Evolutionary conservation across 2,329 filamentous ascomycete species (phyloP).

Genomic region (Diplodia corticola): DNA sequence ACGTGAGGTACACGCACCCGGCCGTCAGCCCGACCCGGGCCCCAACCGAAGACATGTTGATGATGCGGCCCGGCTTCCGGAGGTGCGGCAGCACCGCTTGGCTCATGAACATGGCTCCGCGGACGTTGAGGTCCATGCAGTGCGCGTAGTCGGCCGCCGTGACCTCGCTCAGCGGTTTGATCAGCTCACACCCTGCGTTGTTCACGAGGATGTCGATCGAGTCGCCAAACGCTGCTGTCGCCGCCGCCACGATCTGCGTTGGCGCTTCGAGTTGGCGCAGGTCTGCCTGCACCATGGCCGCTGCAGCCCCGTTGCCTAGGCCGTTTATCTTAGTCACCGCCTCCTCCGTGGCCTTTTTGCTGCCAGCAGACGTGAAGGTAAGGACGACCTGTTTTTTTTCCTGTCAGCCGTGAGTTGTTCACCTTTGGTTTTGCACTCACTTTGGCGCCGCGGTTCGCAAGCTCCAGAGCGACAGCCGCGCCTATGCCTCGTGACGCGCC

Average conservation of each 20-base stretch:
- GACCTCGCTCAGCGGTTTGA: constrained; percentile 38
- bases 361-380: constrained; percentile 45
- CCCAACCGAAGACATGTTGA: constrained; percentile 61
- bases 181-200: constrained; percentile 40
- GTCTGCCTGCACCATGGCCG: constrained; percentile 44
- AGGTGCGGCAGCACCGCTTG: constrained; percentile 57
- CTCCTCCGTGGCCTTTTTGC: constrained; percentile 35
- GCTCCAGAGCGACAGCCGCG: constrained; percentile 48
- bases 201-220: constrained; percentile 48
- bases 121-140: constrained; percentile 60
- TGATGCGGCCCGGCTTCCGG: constrained; percentile 50
- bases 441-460: constrained; percentile 51
- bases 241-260: constrained; percentile 40
- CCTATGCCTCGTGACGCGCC: constrained; percentile 55
- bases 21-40: constrained; percentile 49
- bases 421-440: constrained; percentile 25
- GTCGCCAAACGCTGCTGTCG: constrained; percentile 40
- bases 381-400: constrained; percentile 41
- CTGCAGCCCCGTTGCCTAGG: constrained; percentile 38
- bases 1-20: constrained; percentile 55
- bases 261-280: constrained; percentile 39
- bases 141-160: constrained; percentile 53
- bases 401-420: background rate
- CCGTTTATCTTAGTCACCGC: constrained; percentile 39
- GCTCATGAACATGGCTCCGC: constrained; percentile 55